These are phyloP conservation scores for Jamesozyma piceae DNA, from an alignment of 805 yeast genomes.

Conservation along the genomic window DNA sequence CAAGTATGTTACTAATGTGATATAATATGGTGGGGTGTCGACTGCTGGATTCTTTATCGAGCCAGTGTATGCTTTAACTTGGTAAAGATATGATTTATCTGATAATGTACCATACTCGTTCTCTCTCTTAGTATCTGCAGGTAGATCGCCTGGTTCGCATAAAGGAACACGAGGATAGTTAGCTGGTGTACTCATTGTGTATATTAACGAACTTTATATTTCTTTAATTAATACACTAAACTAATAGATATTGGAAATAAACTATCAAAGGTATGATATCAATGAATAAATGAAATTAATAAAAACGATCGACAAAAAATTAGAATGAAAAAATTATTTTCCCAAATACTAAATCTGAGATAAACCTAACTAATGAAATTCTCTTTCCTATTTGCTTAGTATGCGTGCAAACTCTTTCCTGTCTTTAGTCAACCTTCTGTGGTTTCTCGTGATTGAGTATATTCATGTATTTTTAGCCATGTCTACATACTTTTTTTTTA, in stretches of 20 bases:
- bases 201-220: background rate
- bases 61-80: slow-evolving; percentile 45
- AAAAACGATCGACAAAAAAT: too few relatives aligned
- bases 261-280: too few relatives aligned
- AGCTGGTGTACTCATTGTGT: background rate
- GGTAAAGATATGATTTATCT: slow-evolving; percentile 53
- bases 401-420: background rate
- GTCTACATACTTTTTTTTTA: background rate
- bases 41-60: slow-evolving; percentile 51
- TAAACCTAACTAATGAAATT: background rate
- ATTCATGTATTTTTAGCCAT: background rate
- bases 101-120: slow-evolving; percentile 68
- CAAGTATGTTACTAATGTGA: slow-evolving; percentile 73
- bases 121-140: slow-evolving; percentile 37
- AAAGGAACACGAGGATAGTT: slow-evolving; percentile 26
- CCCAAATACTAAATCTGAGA: background rate
- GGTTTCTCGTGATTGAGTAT: too few relatives aligned
- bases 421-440: background rate
- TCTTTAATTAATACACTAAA: background rate
- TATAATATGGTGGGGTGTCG: slow-evolving; percentile 82
- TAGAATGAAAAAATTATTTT: background rate
- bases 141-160: slow-evolving; percentile 28
- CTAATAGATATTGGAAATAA: too few relatives aligned
- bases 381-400: background rate
- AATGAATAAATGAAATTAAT: background rate